These are phyloP conservation scores for Adansonia digitata DNA, from an alignment of 345 rosid species.

Conservation along the genomic window DNA sequence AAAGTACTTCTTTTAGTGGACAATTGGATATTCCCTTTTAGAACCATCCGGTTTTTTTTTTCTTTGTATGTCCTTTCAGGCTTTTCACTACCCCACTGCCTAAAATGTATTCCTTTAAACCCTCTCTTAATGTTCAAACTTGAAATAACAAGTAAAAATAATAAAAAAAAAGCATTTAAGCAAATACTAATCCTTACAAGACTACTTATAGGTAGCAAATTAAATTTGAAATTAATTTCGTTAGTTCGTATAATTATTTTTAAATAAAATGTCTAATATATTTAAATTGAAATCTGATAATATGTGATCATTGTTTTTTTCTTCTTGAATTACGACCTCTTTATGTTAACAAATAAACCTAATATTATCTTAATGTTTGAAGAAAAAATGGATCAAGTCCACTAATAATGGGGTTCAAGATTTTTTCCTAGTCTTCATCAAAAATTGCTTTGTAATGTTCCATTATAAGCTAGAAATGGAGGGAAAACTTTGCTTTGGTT, in stretches of 20 bases:
- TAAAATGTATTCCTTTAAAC: slow-evolving; percentile 24
- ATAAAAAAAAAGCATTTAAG: not conserved
- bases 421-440: not conserved
- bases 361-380: not conserved
- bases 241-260: too few relatives aligned
- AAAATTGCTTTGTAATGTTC: not conserved
- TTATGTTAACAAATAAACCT: too few relatives aligned
- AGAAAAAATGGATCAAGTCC: not conserved
- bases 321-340: too few relatives aligned
- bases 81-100: slow-evolving; percentile 31
- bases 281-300: too few relatives aligned
- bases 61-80: slow-evolving; percentile 16
- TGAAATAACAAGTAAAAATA: too few relatives aligned
- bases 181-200: not conserved
- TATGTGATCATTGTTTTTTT: too few relatives aligned
- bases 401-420: not conserved
- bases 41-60: slow-evolving; percentile 18
- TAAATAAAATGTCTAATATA: too few relatives aligned
- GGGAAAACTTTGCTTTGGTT: not conserved
- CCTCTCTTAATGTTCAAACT: slow-evolving; percentile 9
- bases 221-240: too few relatives aligned
- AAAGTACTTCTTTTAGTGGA: slow-evolving; percentile 67
- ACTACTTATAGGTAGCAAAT: too few relatives aligned
- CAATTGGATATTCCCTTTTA: slow-evolving; percentile 71
- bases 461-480: not conserved